Evolutionary conservation across 306 rosid genomes (phyloP).

Genomic region (Quercus engelmannii): DNA sequence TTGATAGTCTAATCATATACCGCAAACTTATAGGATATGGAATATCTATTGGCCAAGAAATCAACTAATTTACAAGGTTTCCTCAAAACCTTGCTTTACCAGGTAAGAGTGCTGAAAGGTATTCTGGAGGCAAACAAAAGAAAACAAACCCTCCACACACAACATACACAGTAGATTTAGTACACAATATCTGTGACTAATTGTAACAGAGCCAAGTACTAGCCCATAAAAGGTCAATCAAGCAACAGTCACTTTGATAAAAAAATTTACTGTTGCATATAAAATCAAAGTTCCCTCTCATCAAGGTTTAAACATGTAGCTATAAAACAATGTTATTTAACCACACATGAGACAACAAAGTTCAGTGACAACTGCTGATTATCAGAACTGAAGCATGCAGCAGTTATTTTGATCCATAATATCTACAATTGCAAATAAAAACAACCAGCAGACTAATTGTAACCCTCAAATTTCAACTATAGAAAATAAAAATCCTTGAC

Average conservation of each 20-base stretch:
- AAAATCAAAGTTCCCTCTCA: slow-evolving; percentile 8
- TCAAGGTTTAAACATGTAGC: slow-evolving; percentile 8
- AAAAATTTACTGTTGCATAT: background rate
- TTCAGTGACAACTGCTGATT: no score
- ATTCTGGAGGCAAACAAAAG: background rate
- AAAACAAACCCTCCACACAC: background rate
- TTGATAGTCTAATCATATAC: background rate
- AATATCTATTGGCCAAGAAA: background rate
- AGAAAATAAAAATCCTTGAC: no score
- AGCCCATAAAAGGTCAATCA: background rate
- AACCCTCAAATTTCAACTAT: no score
- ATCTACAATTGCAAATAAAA: no score
- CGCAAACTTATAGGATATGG: background rate
- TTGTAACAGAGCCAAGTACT: background rate
- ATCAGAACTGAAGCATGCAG: no score
- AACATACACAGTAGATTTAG: background rate
- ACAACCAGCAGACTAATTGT: no score
- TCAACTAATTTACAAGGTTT: background rate
- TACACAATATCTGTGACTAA: background rate
- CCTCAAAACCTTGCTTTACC: background rate
- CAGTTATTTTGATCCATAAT: no score
- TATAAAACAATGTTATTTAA: no score
- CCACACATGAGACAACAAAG: no score
- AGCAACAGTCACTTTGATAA: background rate
- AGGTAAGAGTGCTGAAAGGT: background rate